phyloP scores from a whole-genome alignment of 2,329 filamentous ascomycete genomes.

The Aspergillus awamori region DNA sequence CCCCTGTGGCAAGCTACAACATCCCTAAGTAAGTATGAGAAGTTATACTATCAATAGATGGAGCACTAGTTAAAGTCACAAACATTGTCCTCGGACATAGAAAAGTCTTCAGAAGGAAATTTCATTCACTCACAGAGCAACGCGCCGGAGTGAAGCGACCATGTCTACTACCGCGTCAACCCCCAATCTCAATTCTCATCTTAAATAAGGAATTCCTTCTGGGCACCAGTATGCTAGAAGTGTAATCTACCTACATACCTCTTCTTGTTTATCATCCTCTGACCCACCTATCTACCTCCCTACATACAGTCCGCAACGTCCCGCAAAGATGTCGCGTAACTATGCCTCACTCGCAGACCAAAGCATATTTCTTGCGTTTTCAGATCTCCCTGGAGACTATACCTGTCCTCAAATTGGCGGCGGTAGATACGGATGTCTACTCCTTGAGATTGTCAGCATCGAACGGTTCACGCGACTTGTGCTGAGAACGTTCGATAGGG shows the following conservation, averaged over 20 bases:
- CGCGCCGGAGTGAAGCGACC: too few species aligned
- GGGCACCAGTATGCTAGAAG: too few species aligned
- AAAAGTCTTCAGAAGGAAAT: too few species aligned
- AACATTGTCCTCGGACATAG: too few species aligned
- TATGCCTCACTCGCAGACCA: neutral
- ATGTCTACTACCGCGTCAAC: too few species aligned
- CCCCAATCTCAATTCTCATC: too few species aligned
- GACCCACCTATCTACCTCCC: neutral
- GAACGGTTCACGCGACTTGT: neutral
- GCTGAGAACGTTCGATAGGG: neutral
- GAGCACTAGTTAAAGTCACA: too few species aligned
- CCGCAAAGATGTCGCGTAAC: neutral
- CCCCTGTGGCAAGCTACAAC: too few species aligned
- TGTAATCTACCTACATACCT: neutral
- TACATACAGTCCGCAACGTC: neutral
- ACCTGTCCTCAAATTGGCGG: neutral
- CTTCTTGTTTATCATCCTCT: neutral
- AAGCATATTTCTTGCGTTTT: neutral
- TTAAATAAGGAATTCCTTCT: too few species aligned
- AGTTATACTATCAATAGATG: too few species aligned
- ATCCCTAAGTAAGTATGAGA: too few species aligned
- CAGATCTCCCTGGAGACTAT: neutral
- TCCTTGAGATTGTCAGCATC: neutral
- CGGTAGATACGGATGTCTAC: neutral
- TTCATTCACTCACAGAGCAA: too few species aligned